Base-by-base conservation (phyloP, 352 stramenopile species). In the Thalassiosira hispida region DNA sequence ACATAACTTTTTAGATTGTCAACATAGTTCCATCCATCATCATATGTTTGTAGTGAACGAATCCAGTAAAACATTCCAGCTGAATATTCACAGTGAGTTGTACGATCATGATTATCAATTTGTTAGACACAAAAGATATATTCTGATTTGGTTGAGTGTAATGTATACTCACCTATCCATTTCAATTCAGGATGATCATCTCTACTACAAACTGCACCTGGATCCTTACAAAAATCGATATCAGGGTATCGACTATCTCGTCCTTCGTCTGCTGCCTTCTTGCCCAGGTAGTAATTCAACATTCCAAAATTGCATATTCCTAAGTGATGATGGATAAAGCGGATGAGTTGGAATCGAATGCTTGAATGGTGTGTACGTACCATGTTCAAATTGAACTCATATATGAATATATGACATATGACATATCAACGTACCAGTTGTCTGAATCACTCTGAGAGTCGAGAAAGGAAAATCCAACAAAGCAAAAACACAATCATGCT, bases 231-330 rank as follows among this genome's bases (percentile, higher is more conserved):
- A 56, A 86, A 84, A 29, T 86, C 53, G 9, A 79, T 67, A 16
- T 74, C 62, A 8, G 72, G 62, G 46, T 83, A 85, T 1, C 66
- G 66, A 20, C 47, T 60, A 14, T 56, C 42, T 25, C 79, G 59
- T 14, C 73, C 73, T 51, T 83, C 79, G 44, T 77, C 73, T 40
- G 52, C 44, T 5, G 74, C 74, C 47, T 65, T 33, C 38, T 69
- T 64, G 5, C 73, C 73, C 1, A 83, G 44, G 38, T 71, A 86
- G 20, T 80, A 83, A 46, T 86, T 86, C 5, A 86, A 51, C 31
- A 38, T 86, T 1, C 78, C 78, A 62, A 86, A 86, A 22, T 89
- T 89, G 33, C 81, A 88, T 18, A 83, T 40, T 1, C 14, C 16
- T 51, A 52, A 7, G 64, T 11, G 18, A 31, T 35, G 33, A 52